Evolutionary conservation across 2,329 filamentous ascomycete genomes (phyloP).

Genomic region (Penicillium occitanis): DNA sequence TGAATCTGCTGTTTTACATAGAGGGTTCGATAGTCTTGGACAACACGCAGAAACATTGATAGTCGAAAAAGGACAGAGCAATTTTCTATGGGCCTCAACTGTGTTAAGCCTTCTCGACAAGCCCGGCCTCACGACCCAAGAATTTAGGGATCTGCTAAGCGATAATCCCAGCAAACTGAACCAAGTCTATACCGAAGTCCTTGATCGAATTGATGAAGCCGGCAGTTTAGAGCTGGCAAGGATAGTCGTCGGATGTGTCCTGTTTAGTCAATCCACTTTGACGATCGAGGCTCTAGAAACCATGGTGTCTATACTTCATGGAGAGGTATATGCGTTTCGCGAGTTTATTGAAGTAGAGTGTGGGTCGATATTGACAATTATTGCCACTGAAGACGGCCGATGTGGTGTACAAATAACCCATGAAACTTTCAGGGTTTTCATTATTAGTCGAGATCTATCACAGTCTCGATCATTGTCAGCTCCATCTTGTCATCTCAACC

Average conservation of each 20-base stretch:
- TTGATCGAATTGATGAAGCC: background rate
- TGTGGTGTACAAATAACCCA: background rate
- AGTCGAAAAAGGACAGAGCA: background rate
- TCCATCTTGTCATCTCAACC: background rate
- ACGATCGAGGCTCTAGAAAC: background rate
- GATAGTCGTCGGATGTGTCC: background rate
- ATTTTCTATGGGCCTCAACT: constrained; percentile 4
- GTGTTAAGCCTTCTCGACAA: constrained; percentile 3
- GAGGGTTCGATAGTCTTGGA: background rate
- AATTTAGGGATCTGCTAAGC: background rate
- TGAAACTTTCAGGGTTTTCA: constrained; percentile 6
- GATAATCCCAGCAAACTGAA: background rate
- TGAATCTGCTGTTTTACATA: background rate
- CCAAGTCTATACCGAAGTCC: background rate
- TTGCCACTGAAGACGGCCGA: background rate
- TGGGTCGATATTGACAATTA: constrained; percentile 6
- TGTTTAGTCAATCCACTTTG: background rate
- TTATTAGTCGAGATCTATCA: background rate
- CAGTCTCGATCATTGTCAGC: background rate
- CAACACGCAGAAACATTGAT: background rate
- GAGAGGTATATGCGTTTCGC: background rate
- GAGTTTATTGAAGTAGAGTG: constrained; percentile 7
- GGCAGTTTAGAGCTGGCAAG: background rate
- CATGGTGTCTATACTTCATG: background rate
- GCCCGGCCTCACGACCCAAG: background rate